Base-by-base conservation (phyloP, 371 early-diverging fungal genomes). In the Mortierella sp. region DNA sequence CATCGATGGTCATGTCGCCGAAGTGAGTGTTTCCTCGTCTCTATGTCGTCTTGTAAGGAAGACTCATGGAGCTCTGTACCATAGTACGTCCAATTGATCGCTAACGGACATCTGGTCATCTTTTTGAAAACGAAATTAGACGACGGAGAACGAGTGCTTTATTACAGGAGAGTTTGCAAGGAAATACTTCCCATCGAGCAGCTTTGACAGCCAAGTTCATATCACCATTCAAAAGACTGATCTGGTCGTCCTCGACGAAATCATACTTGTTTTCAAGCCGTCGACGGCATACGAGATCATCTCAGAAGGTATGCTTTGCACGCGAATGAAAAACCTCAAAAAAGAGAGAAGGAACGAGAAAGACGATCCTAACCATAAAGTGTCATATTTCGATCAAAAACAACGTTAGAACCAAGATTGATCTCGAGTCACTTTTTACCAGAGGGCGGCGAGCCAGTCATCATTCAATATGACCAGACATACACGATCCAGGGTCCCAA, bases 171-270 rank as follows among this genome's bases (percentile, higher is more conserved):
- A 86, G 41, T 86, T 86, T 77, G 86, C 82, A 56, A 77, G 71
- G 63, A 82, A 71, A 27, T 70, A 82, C 51, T 48, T 86, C 73
- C 80, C 82, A 16, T 75, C 77, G 0, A 44, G 46, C 48, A 80
- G 18, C 11, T 75, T 86, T 70, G 86, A 82, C 49, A 77, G 29
- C 49, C 82, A 72, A n/a, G 65, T 82, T 18, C 74, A 79, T 32
- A 77, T 88, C 76, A 72, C 72, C 27, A 46, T 95, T 6, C 88
- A 90, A 68, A 79, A 83, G n/a, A 89, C 91, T 4, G 83, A 90
- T 63, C 79, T 93, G 55, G 90, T 94, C 27, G 93, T 92, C 71
- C 84, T 95, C 71, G 91, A 93, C 74, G 94, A 94, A 77, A 72
- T 94, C 27, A 91, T n/a, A n/a, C n/a, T n/a, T n/a, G n/a, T n/a